These are phyloP conservation scores for Chalciporus piperatus DNA, from an alignment of 768 basidiomycete genomes.

Conservation along the genomic window DNA sequence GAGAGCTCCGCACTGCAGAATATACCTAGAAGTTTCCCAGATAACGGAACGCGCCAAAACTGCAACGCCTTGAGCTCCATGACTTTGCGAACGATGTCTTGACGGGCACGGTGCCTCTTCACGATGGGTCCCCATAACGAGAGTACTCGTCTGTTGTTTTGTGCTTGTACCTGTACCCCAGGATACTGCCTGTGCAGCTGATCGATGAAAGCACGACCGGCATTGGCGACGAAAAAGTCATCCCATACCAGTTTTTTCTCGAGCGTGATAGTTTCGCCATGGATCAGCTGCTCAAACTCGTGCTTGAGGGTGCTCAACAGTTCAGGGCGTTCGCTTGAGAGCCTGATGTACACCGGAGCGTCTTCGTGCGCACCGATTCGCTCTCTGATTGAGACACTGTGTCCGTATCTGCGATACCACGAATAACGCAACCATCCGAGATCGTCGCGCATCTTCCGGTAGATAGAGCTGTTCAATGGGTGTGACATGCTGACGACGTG, in stretches of 20 bases:
- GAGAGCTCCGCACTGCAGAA: conserved; percentile 48
- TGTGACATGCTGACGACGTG: conserved; percentile 56
- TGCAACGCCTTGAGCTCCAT: conserved; percentile 41
- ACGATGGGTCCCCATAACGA: conserved; percentile 51
- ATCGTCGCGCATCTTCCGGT: conserved; percentile 41
- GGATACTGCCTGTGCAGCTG: conserved; percentile 38
- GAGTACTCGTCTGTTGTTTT: conserved; percentile 42
- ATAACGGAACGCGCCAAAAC: conserved; percentile 44
- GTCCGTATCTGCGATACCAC: conserved; percentile 30
- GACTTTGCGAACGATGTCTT: conserved; percentile 47
- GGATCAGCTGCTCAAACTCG: conserved; percentile 58
- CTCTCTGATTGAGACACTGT: conserved; percentile 32
- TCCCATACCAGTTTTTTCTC: conserved; percentile 64
- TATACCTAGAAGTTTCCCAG: conserved; percentile 41
- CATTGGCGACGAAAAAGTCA: conserved; percentile 47
- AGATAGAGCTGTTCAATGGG: conserved; percentile 37
- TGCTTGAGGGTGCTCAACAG: conserved; percentile 55
- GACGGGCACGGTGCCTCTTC: conserved; percentile 39
- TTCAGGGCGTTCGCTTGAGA: conserved; percentile 50
- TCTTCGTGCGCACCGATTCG: neutral
- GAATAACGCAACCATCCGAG: conserved; percentile 43
- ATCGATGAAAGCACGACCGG: conserved; percentile 45
- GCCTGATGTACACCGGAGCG: conserved; percentile 37
- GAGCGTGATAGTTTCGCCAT: conserved; percentile 55
- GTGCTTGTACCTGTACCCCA: conserved; percentile 43